A percentile compares a stretch with the other conserved stretches of the same genome.
phyloP scores from a whole-genome alignment of 2,329 filamentous ascomycete species.

The Periconia sp. region DNA sequence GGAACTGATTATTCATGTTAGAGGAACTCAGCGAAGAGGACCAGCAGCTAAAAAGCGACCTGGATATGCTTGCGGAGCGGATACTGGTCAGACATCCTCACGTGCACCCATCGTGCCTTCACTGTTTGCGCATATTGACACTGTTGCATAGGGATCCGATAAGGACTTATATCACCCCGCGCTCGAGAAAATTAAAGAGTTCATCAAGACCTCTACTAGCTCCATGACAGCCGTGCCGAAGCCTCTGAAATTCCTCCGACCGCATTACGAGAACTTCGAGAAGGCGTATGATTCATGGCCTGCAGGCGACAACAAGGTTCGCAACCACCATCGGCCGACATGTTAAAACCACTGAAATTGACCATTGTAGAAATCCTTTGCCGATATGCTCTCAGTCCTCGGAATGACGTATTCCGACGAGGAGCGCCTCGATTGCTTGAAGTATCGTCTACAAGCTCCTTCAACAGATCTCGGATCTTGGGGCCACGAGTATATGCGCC shows the following conservation, averaged over 20 bases:
- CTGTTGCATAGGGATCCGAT: constrained; percentile 71
- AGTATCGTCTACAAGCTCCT: constrained; percentile 87
- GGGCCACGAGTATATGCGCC: constrained; percentile 97
- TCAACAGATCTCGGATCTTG: constrained; percentile 93
- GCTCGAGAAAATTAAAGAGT: constrained; percentile 94
- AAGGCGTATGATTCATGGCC: constrained; percentile 90
- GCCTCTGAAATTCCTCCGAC: constrained; percentile 94
- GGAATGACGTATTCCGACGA: constrained; percentile 99
- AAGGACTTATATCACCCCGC: constrained; percentile 85
- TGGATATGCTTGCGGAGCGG: constrained; percentile 96
- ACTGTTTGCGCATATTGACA: constrained; percentile 26
- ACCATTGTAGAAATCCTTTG: constrained; percentile 65
- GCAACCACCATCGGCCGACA: neutral
- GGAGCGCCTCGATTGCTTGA: constrained; percentile 91
- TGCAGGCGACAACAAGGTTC: constrained; percentile 77
- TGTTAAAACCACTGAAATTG: constrained; percentile 11
- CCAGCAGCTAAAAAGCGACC: constrained; percentile 95
- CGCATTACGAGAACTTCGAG: constrained; percentile 89
- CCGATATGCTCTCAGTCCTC: constrained; percentile 94
- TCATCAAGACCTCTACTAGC: constrained; percentile 98
- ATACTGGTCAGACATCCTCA: constrained; percentile 65
- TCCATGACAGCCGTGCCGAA: constrained; percentile 99
- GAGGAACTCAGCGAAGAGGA: constrained; percentile 98
- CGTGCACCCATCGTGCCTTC: constrained; percentile 5
- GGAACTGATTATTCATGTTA: constrained; percentile 45